phyloP scores from a whole-genome alignment of 225 moss, liverwort and hornwort species.

The Straminergon stramineum region DNA sequence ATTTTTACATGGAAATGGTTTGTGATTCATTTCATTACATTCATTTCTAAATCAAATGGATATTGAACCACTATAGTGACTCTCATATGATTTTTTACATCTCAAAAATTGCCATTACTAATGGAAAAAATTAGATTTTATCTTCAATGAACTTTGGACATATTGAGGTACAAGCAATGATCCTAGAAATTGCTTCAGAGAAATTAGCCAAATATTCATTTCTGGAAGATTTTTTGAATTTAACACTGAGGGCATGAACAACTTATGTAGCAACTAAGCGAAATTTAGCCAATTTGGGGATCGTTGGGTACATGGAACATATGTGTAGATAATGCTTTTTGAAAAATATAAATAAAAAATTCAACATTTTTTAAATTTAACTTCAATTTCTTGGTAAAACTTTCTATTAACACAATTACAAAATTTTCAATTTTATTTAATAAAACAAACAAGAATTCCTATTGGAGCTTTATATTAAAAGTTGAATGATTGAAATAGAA shows the following conservation, averaged over 20 bases:
- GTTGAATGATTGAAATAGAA: too few relatives aligned
- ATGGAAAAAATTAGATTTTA: background rate
- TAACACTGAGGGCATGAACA: too few relatives aligned
- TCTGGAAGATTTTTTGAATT: too few relatives aligned
- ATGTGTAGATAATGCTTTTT: rapidly evolving
- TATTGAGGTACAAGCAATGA: background rate
- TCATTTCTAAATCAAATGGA: background rate
- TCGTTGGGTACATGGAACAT: too few relatives aligned
- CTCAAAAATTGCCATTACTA: background rate
- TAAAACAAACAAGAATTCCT: background rate
- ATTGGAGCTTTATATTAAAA: rapidly evolving
- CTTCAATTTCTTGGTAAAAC: too few relatives aligned
- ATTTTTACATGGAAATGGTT: too few relatives aligned
- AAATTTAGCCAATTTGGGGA: too few relatives aligned
- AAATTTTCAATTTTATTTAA: background rate
- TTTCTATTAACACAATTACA: background rate
- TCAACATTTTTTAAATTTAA: background rate
- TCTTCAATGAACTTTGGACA: background rate
- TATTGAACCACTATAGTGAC: rapidly evolving
- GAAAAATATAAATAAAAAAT: too few relatives aligned
- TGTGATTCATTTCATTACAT: too few relatives aligned
- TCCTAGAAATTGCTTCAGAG: too few relatives aligned
- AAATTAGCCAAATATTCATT: too few relatives aligned
- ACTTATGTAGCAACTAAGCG: too few relatives aligned
- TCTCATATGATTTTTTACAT: background rate